phyloP scores from a whole-genome alignment of 305 asterid species.

The Fraxinus albicans region DNA sequence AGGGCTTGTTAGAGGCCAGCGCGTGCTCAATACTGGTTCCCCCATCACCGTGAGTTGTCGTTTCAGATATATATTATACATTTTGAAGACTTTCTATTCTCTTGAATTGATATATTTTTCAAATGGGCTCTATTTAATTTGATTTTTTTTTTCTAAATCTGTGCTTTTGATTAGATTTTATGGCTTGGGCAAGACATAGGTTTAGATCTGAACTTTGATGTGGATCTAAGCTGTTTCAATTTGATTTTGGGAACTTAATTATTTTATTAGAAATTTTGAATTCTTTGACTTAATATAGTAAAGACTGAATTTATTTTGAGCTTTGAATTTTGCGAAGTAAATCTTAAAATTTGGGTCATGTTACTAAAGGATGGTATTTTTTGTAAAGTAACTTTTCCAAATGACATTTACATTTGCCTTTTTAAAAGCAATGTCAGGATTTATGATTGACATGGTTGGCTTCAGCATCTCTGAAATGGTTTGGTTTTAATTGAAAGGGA shows the following conservation, averaged over 20 bases:
- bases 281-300: background rate
- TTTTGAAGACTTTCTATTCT: background rate
- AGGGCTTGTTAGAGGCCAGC: conserved; percentile 92
- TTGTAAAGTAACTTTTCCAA: background rate
- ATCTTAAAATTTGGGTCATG: background rate
- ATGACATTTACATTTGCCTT: background rate
- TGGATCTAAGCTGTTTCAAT: background rate
- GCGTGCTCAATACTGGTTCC: conserved; percentile 90
- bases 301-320: background rate
- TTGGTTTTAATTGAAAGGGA: background rate
- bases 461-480: background rate
- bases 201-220: background rate
- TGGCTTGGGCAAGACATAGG: background rate
- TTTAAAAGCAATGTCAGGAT: background rate
- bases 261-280: too few species aligned
- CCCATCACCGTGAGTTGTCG: conserved; percentile 77
- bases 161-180: background rate
- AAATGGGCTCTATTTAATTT: background rate
- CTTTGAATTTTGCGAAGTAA: background rate
- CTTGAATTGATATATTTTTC: background rate
- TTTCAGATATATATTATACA: background rate
- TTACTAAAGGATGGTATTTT: background rate
- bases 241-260: background rate
- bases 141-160: background rate
- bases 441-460: background rate